These are phyloP conservation scores for Rosa multiflora DNA, from an alignment of 306 rosid genomes.

Conservation along the genomic window DNA sequence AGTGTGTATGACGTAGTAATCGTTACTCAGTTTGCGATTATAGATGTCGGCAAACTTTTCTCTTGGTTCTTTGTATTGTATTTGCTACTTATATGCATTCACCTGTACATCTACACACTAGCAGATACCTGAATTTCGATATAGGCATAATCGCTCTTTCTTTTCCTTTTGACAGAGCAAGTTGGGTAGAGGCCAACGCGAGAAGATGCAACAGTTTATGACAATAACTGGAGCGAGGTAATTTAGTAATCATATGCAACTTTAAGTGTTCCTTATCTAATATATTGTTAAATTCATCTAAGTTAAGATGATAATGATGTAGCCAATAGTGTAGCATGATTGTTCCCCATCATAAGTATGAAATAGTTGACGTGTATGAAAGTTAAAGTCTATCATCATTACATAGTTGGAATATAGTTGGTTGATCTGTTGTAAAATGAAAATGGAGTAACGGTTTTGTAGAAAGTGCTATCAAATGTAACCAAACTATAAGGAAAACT, in stretches of 20 bases:
- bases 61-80: neutral
- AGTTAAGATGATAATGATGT: neutral
- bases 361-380: neutral
- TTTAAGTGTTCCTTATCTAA: constrained; percentile 14
- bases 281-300: neutral
- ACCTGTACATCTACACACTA: neutral
- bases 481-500: neutral
- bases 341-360: neutral
- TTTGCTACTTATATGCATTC: neutral
- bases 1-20: neutral
- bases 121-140: neutral
- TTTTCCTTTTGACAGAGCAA: constrained; percentile 60
- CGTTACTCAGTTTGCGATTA: neutral
- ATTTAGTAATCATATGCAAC: constrained; percentile 11
- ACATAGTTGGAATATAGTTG: neutral
- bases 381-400: neutral
- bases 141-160: neutral
- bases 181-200: constrained; percentile 89
- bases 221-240: constrained; percentile 93
- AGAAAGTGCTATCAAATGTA: neutral
- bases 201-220: constrained; percentile 94
- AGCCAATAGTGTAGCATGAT: neutral
- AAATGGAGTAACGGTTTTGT: neutral
- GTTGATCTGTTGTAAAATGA: constrained; percentile 1
- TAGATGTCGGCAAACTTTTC: neutral